Conservation (phyloP, 2,329 filamentous ascomycete genomes). For the Mollisiaceae sp. region DNA sequence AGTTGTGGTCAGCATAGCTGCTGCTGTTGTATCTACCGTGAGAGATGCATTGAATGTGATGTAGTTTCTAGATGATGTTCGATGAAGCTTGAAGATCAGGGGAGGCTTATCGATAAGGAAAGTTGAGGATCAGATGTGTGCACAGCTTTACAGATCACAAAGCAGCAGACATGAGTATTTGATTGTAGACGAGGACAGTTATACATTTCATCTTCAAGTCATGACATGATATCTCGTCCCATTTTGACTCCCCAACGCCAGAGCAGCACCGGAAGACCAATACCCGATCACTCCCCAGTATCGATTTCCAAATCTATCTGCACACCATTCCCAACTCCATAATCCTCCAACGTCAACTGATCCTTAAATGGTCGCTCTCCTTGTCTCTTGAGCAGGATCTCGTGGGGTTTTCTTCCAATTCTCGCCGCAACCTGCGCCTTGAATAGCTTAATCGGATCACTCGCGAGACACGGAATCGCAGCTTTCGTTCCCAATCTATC, state of each 20-base stretch:
- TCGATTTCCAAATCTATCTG: conserved; percentile 45
- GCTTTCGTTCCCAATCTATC: conserved; percentile 97
- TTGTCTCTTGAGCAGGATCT: conserved; percentile 91
- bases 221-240: not conserved
- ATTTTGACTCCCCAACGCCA: conserved; percentile 1
- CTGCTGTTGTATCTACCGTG: conserved; percentile 6
- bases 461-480: conserved; percentile 85
- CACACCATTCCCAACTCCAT: conserved; percentile 91
- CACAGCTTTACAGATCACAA: not conserved
- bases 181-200: not conserved
- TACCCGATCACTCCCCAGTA: conserved; percentile 40
- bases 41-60: conserved; percentile 23
- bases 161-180: not conserved
- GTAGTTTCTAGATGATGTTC: conserved; percentile 14
- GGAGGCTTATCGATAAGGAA: conserved; percentile 34
- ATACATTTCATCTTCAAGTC: not conserved
- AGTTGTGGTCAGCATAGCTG: conserved; percentile 63
- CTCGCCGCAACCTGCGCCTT: conserved; percentile 90
- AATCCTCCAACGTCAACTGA: conserved; percentile 84
- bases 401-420: conserved; percentile 86
- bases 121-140: not conserved
- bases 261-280: not conserved
- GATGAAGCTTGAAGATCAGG: conserved; percentile 15
- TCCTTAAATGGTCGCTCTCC: conserved; percentile 95
- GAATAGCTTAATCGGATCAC: conserved; percentile 83